Conservation (phyloP, 768 basidiomycete species). For the Boletus eberwhitei region DNA sequence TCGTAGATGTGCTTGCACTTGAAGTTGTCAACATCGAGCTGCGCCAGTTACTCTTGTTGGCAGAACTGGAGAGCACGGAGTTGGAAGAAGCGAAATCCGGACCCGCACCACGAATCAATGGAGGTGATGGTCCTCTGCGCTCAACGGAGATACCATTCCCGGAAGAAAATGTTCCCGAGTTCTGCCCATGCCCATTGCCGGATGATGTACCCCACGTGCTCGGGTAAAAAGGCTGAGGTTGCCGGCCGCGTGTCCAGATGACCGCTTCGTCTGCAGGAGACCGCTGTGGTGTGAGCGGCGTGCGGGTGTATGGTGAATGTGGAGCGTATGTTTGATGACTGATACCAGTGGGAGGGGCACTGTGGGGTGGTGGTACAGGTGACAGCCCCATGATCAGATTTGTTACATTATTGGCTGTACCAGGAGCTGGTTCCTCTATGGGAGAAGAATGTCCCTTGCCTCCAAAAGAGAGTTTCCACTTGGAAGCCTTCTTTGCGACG, state of each 20-base stretch:
- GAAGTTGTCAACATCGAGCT: conserved; percentile 69
- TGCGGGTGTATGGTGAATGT: conserved; percentile 27
- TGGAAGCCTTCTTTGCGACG: conserved; percentile 72
- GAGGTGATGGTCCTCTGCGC: conserved; percentile 48
- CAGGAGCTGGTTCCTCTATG: conserved; percentile 40
- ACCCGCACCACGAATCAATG: conserved; percentile 53
- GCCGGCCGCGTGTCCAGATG: conserved; percentile 51
- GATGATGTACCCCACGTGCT: conserved; percentile 22
- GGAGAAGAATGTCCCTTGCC: conserved; percentile 54
- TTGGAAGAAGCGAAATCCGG: conserved; percentile 52
- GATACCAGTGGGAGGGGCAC: not conserved
- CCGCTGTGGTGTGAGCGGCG: conserved; percentile 31
- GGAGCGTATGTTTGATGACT: conserved; percentile 11
- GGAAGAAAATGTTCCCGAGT: conserved; percentile 9
- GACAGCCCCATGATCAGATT: conserved; percentile 63
- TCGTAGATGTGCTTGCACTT: conserved; percentile 65
- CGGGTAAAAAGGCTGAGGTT: conserved; percentile 24
- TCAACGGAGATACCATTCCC: conserved; percentile 25
- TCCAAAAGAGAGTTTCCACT: conserved; percentile 48
- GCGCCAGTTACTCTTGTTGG: conserved; percentile 59
- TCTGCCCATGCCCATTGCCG: conserved; percentile 6
- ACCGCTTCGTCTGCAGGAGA: conserved; percentile 40
- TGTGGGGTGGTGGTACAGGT: conserved; percentile 13
- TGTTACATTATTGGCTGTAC: conserved; percentile 76
- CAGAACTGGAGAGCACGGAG: conserved; percentile 51